Conservation (phyloP, 805 yeast species). For the Middelhovenomyces tepae region DNA sequence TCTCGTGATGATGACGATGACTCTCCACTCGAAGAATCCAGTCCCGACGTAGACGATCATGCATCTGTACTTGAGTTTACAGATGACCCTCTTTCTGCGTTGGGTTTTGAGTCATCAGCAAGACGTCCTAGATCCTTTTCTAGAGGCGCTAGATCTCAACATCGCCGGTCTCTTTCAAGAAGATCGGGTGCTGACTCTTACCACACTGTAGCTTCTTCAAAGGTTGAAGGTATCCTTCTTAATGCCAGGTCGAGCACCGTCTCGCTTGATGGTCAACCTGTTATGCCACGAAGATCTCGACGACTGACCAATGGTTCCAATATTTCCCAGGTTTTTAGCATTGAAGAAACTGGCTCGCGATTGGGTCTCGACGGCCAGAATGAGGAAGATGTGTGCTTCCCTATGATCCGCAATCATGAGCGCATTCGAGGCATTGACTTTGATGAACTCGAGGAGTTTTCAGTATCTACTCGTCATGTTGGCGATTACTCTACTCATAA, state of each 20-base stretch:
- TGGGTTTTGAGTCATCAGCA: constrained; percentile 2
- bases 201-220: constrained; percentile 11
- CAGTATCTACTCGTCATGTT: constrained; percentile 24
- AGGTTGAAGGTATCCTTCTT: constrained; percentile 16
- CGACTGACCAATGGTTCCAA: constrained; percentile 36
- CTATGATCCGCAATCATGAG: constrained; percentile 64
- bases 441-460: constrained; percentile 79
- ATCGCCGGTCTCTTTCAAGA: no score
- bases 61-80: constrained; percentile 13
- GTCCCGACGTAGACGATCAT: constrained; percentile 15
- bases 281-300: constrained; percentile 13
- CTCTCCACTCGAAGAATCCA: no score
- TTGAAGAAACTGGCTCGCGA: constrained; percentile 25
- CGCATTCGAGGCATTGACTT: constrained; percentile 70
- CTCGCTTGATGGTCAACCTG: constrained; percentile 4
- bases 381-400: constrained; percentile 96
- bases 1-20: constrained; percentile 6
- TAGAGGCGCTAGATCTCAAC: no score
- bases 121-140: constrained; percentile 5
- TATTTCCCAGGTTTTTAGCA: constrained; percentile 36
- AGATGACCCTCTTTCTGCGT: constrained; percentile 13
- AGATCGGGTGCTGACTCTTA: no score
- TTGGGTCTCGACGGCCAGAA: constrained; percentile 66
- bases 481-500: constrained; percentile 4
- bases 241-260: constrained; percentile 6